phyloP scores from a whole-genome alignment of 306 rosid genomes.

The Castanospermum australe region DNA sequence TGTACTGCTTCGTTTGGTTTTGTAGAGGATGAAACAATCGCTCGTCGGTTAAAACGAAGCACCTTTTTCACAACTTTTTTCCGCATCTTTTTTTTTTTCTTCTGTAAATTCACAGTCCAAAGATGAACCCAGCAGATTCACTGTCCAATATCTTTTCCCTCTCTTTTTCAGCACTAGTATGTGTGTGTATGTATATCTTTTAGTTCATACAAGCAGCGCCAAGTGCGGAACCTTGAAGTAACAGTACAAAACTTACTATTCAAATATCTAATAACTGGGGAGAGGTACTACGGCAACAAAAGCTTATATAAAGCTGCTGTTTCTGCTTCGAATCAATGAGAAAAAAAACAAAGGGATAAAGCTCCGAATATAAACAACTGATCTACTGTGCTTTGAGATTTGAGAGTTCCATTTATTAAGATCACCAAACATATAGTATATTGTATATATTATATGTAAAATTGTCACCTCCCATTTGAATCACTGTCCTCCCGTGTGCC shows the following conservation, averaged over 20 bases:
- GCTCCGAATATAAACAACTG: no score
- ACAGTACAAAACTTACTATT: no score
- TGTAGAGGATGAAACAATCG: neutral
- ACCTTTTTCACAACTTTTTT: neutral
- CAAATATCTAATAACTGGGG: neutral
- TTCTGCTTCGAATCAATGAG: no score
- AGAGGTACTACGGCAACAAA: neutral
- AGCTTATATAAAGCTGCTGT: neutral
- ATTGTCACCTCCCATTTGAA: no score
- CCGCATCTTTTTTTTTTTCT: no score
- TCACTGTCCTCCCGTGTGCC: neutral
- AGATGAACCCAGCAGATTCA: neutral
- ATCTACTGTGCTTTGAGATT: no score
- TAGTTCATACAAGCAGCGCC: neutral
- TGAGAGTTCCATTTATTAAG: neutral
- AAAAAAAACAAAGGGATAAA: no score
- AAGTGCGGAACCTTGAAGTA: neutral
- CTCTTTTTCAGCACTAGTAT: no score
- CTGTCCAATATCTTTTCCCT: no score
- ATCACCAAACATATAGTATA: no score
- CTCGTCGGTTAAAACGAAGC: neutral
- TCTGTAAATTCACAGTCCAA: neutral
- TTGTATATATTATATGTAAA: no score
- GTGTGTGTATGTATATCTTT: no score
- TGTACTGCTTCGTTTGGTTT: neutral